These are phyloP conservation scores for Hyphopichia buzzinii DNA, from an alignment of 1,139 yeast genomes.

Conservation along the genomic window DNA sequence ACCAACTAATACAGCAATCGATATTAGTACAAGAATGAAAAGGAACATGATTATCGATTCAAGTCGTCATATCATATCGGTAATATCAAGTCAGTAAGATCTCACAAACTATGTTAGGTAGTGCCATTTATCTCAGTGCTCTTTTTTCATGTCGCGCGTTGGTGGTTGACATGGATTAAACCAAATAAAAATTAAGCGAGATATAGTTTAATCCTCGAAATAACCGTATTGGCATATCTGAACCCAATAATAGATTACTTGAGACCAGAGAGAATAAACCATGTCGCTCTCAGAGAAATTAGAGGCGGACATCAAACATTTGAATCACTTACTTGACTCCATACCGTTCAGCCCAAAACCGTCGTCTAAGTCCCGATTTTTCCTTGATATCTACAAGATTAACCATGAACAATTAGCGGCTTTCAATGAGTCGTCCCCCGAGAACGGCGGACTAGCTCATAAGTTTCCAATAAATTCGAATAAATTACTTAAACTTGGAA, in stretches of 20 bases:
- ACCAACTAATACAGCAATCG: not conserved
- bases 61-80: too few species aligned
- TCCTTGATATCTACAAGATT: conserved; percentile 34
- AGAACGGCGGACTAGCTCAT: conserved; percentile 8
- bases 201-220: too few species aligned
- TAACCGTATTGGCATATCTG: too few species aligned
- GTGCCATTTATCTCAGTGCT: too few species aligned
- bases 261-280: too few species aligned
- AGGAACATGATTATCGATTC: not conserved
- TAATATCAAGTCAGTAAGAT: too few species aligned
- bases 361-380: conserved; percentile 14
- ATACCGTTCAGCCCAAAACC: conserved; percentile 32
- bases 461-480: conserved; percentile 37
- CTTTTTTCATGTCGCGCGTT: too few species aligned
- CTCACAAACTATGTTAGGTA: too few species aligned
- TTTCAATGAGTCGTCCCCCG: conserved; percentile 20
- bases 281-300: not conserved
- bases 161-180: too few species aligned
- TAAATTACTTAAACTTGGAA: conserved; percentile 42
- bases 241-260: too few species aligned
- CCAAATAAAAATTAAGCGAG: too few species aligned
- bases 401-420: conserved; percentile 19
- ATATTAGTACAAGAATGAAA: not conserved
- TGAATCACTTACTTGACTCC: conserved; percentile 29
- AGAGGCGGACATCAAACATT: conserved; percentile 27